Conservation (phyloP, 306 rosid species). For the Lathyrus sativus region DNA sequence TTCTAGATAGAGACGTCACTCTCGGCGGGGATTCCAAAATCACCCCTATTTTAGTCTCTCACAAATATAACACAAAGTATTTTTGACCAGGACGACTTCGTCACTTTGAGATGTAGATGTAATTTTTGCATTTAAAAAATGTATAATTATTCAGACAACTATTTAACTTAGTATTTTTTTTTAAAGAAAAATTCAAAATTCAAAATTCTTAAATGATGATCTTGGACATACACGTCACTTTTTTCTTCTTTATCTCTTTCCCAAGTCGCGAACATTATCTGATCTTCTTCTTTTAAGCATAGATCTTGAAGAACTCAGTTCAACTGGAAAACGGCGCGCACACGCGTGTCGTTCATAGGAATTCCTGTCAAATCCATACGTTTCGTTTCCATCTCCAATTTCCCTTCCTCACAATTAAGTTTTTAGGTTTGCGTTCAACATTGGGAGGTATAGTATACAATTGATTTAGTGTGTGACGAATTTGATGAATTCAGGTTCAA, state of each 20-base stretch:
- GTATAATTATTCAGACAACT: no score
- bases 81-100: no score
- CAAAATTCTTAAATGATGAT: no score
- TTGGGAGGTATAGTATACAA: not conserved
- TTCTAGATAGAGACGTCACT: no score
- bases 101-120: no score
- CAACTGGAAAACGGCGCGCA: not conserved
- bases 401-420: not conserved
- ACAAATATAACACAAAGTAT: no score
- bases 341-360: not conserved
- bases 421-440: not conserved
- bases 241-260: not conserved
- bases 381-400: not conserved
- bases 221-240: no score
- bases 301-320: conserved; percentile 2
- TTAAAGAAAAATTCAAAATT: no score
- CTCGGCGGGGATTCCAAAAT: no score
- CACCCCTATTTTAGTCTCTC: no score
- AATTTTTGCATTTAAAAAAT: no score
- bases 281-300: not conserved
- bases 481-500: not conserved
- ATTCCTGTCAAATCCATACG: not conserved
- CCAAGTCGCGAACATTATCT: not conserved
- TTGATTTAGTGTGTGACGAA: not conserved
- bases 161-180: no score